These are phyloP conservation scores for Sporothrix luriei DNA, from an alignment of 2,329 filamentous ascomycete species.

Conservation along the genomic window DNA sequence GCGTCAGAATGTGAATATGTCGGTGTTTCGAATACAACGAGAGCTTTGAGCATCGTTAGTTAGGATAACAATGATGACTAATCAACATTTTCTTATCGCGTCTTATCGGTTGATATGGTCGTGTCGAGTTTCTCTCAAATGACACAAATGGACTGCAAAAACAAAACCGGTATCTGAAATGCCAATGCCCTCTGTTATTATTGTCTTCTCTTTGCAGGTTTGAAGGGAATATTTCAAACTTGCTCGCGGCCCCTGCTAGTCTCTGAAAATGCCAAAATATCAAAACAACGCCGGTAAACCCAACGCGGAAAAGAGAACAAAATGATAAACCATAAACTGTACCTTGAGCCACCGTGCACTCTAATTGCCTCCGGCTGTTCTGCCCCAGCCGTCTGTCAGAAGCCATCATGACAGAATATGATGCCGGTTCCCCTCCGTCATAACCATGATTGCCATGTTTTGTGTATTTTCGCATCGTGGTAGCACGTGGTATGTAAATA, in stretches of 20 bases:
- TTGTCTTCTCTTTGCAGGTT: background rate
- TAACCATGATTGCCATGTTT: background rate
- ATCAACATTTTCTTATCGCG: no score
- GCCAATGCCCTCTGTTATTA: no score
- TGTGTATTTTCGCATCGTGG: conserved; percentile 12
- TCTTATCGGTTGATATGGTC: no score
- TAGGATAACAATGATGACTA: no score
- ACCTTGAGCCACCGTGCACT: background rate
- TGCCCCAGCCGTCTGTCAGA: background rate
- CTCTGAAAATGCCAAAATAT: conserved; percentile 15
- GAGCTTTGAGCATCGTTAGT: no score
- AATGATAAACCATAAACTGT: background rate
- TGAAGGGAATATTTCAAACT: background rate
- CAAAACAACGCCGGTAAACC: background rate
- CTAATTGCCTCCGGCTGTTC: background rate
- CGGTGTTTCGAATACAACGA: no score
- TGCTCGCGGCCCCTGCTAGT: background rate
- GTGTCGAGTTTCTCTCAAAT: background rate
- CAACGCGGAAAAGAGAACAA: background rate
- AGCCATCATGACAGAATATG: background rate
- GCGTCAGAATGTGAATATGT: no score
- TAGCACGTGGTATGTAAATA: background rate
- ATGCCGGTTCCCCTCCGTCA: background rate
- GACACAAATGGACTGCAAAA: background rate
- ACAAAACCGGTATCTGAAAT: no score